Base-by-base conservation (phyloP, 1,139 yeast genomes). In the Protomyces inundatus region DNA sequence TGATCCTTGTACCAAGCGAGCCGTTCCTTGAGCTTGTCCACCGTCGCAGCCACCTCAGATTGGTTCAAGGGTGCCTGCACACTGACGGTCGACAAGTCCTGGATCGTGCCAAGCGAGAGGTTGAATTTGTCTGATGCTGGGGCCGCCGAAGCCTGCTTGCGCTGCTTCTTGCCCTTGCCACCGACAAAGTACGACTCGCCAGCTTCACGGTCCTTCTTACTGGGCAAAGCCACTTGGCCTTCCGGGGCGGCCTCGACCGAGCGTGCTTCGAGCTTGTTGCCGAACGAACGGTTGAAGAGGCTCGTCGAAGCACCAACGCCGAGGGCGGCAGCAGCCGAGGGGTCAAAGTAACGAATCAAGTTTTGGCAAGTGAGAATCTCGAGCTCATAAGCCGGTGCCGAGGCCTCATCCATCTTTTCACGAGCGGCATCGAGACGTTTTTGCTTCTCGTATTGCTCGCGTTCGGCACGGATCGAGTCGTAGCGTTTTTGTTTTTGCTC, bases 31-130 rank as follows among this genome's bases (percentile, higher is more conserved):
- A 93, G 83, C 71, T 84, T 80, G 67, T 80, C 84, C 71, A 88
- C 76, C 68, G 95, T 84, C 62, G 77, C 77, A 56, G 87, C 81
- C 69, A 88, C 85, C 65, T 88, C 95, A 35, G 86, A 95, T 70
- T 83, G 79, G 72, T 86, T 82, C 67, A 86, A 80, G 73, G 99
- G 99, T 70, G 91, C 84, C 63, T 88, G 81, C 69, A 93, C 83
- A 68, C 86, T 85, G 75, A 91, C 83, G 71, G 87, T 86, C 68
- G 90, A 81, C 71, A 95, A 83, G 66, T 88, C 83, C 69, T 87
- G 86, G 72, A 93, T 86, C 69, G 90, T 82, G 68, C 86, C 87
- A 66, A 96, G 87, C 73, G 91, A 93, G 72, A 93, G 83, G 67
- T 86, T 81, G 75, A 90, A 86, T 77, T 83, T 83, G 67, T 75